These are phyloP conservation scores for Aristolochia contorta DNA, from an alignment of 164 flowering plant genomes.

Conservation along the genomic window DNA sequence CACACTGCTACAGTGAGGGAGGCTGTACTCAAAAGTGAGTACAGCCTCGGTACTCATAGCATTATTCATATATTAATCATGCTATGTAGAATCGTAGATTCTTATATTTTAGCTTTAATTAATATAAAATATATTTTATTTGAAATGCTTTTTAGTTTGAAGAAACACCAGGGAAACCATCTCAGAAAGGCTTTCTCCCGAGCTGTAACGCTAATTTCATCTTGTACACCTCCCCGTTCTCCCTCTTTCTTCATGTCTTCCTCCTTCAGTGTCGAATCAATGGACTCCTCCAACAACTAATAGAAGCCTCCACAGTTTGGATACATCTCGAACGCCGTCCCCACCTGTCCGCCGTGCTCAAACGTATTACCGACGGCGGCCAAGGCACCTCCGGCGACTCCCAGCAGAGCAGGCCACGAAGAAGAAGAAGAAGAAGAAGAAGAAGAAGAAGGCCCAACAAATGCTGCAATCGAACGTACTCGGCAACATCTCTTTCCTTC, in stretches of 20 bases:
- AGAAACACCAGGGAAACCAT: too few species aligned
- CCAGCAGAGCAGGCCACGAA: conserved; percentile 20
- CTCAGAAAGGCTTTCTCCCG: conserved; percentile 40
- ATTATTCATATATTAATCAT: too few species aligned
- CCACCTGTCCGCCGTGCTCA: conserved; percentile 63
- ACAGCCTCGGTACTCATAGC: too few species aligned
- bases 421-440: conserved; percentile 2
- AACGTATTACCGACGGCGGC: conserved; percentile 39
- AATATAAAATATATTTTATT: too few species aligned
- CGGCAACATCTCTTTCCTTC: conserved; percentile 33
- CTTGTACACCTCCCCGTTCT: conserved; percentile 49
- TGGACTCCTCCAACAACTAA: conserved; percentile 24
- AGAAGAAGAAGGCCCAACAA: conserved; percentile 22
- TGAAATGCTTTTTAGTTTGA: too few species aligned
- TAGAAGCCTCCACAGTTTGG: conserved; percentile 34
- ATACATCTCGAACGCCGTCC: conserved; percentile 56
- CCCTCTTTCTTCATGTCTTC: conserved; percentile 24
- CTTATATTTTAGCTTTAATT: too few species aligned
- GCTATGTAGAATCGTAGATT: too few species aligned
- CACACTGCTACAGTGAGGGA: too few species aligned
- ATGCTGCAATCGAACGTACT: conserved; percentile 31
- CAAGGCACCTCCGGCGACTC: conserved; percentile 34
- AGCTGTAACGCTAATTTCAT: conserved; percentile 40
- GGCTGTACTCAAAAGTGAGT: too few species aligned
- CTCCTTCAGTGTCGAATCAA: conserved; percentile 21